phyloP scores from a whole-genome alignment of 2,329 filamentous ascomycete genomes.

The Apiospora pterosperma region DNA sequence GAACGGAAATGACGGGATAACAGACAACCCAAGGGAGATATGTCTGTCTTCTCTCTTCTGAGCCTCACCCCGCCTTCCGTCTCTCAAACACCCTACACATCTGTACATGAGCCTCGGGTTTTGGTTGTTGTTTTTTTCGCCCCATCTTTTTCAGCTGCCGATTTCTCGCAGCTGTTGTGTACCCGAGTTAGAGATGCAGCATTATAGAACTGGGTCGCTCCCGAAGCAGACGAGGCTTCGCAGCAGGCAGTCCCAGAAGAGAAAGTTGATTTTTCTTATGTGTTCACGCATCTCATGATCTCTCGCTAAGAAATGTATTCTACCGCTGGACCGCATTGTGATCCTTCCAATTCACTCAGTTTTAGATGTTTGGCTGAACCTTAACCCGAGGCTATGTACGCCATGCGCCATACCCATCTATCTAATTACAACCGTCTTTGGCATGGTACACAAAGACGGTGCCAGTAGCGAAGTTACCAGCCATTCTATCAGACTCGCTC shows the following conservation, averaged over 20 bases:
- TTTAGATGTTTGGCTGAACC: conserved; percentile 2
- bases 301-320: not conserved
- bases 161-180: not conserved
- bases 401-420: conserved; percentile 6
- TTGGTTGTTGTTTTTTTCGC: conserved; percentile 6
- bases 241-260: not conserved
- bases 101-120: conserved; percentile 10
- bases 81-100: not conserved
- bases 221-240: not conserved
- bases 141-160: not conserved
- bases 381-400: conserved; percentile 5
- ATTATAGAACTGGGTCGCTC: conserved; percentile 10
- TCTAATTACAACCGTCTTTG: not conserved
- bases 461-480: not conserved
- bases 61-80: not conserved
- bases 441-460: not conserved
- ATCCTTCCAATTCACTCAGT: not conserved
- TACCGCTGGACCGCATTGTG: not conserved
- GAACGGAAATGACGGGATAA: not conserved
- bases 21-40: not conserved
- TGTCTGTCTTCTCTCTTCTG: not conserved
- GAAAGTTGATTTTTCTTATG: not conserved
- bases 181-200: conserved; percentile 7
- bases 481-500: not conserved
- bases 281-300: not conserved